Evolutionary conservation across 2,329 filamentous ascomycete species (phyloP).

Genomic region (Exophiala sideris): DNA sequence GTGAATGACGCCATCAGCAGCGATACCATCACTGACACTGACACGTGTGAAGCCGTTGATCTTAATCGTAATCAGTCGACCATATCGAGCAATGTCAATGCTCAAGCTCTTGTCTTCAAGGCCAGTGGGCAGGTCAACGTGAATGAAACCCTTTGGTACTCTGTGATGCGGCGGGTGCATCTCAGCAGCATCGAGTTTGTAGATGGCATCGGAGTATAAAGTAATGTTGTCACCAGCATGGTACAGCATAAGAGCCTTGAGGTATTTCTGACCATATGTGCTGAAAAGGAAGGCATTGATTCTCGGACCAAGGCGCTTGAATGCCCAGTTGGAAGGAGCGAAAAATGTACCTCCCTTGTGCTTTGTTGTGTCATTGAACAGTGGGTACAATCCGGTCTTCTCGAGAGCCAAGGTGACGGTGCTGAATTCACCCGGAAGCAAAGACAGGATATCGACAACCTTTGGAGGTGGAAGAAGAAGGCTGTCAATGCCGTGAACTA

Average conservation of each 20-base stretch:
- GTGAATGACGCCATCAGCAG: slow-evolving; percentile 78
- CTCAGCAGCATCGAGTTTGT: slow-evolving; percentile 45
- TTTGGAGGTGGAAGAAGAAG: slow-evolving; percentile 73
- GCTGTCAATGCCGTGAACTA: slow-evolving; percentile 73
- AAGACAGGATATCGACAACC: slow-evolving; percentile 60
- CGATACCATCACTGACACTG: slow-evolving; percentile 65
- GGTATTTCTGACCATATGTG: slow-evolving; percentile 67
- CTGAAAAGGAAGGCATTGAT: slow-evolving; percentile 87
- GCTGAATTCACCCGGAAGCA: slow-evolving; percentile 69
- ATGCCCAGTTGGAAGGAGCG: slow-evolving; percentile 78
- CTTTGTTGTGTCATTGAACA: slow-evolving; percentile 54
- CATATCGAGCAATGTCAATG: slow-evolving; percentile 67
- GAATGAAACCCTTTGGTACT: slow-evolving; percentile 49
- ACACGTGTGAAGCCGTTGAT: slow-evolving; percentile 72
- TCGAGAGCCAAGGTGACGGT: slow-evolving; percentile 71
- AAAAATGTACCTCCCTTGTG: slow-evolving; percentile 72
- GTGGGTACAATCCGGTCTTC: slow-evolving; percentile 68
- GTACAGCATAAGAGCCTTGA: slow-evolving; percentile 75
- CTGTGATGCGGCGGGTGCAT: slow-evolving; percentile 24
- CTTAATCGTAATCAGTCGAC: slow-evolving; percentile 67
- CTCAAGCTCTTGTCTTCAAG: slow-evolving; percentile 63
- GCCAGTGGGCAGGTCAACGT: slow-evolving; percentile 66
- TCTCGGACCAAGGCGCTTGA: slow-evolving; percentile 65
- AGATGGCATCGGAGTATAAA: slow-evolving; percentile 80
- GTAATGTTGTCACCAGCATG: slow-evolving; percentile 71